phyloP scores from a whole-genome alignment of 1,284 basidiomycete genomes.

The Termitomyces sp. region DNA sequence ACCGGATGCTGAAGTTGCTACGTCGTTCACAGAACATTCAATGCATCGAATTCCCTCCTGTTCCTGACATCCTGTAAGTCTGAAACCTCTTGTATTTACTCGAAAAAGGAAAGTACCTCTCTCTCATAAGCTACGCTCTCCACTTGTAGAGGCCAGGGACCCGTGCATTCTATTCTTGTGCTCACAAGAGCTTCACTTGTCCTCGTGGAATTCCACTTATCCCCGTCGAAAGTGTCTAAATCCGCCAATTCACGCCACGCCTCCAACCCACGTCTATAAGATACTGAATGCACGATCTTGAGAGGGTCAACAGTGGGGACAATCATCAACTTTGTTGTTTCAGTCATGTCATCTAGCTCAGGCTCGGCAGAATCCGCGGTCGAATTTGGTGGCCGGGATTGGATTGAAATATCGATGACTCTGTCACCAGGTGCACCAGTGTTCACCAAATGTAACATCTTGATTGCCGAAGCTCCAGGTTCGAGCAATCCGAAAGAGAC shows the following conservation, averaged over 20 bases:
- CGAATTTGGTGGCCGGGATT: constrained; percentile 40
- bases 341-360: constrained; percentile 41
- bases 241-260: constrained; percentile 45
- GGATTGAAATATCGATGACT: constrained; percentile 71
- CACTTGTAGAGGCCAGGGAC: constrained; percentile 51
- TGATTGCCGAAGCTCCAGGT: constrained; percentile 50
- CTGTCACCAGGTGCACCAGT: constrained; percentile 61
- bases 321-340: constrained; percentile 58
- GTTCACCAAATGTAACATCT: constrained; percentile 56
- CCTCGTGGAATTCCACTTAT: constrained; percentile 47
- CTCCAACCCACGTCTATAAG: constrained; percentile 40
- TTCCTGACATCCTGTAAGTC: constrained; percentile 34
- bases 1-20: constrained; percentile 41
- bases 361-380: constrained; percentile 8
- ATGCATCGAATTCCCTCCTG: constrained; percentile 42
- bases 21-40: constrained; percentile 34
- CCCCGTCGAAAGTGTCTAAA: constrained; percentile 49
- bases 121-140: constrained; percentile 43
- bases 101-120: constrained; percentile 34
- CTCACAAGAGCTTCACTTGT: constrained; percentile 54
- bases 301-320: constrained; percentile 59
- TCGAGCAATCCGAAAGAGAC: constrained; percentile 57
- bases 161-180: constrained; percentile 46
- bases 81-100: background rate
- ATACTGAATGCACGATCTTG: constrained; percentile 42